Evolutionary conservation across 768 basidiomycete genomes (phyloP).

Genomic region (Tulasnella sp.): DNA sequence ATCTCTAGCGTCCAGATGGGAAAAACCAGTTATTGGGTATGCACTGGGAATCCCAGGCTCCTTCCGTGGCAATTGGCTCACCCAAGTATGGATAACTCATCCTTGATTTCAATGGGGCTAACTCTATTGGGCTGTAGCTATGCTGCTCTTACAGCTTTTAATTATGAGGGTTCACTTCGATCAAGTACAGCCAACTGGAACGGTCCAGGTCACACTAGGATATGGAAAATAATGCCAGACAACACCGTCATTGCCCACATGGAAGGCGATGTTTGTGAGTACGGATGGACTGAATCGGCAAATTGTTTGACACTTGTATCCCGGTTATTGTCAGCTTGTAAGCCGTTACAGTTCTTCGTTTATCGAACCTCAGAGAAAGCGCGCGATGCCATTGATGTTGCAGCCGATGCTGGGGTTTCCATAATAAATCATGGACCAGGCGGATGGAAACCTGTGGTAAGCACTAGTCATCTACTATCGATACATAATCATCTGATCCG

Average conservation of each 20-base stretch:
- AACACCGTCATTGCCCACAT: neutral
- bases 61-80: neutral
- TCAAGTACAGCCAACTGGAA: neutral
- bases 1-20: neutral
- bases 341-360: neutral
- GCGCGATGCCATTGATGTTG: neutral
- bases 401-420: neutral
- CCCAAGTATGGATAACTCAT: neutral
- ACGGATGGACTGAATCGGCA: neutral
- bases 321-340: neutral
- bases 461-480: neutral
- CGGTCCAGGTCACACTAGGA: neutral
- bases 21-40: neutral
- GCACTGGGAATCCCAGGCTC: neutral
- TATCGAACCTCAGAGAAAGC: too few species aligned
- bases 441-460: neutral
- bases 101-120: neutral
- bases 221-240: neutral
- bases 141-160: neutral
- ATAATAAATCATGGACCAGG: neutral
- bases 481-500: neutral
- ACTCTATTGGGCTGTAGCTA: neutral
- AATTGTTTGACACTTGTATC: neutral
- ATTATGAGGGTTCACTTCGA: neutral
- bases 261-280: neutral